Conservation (phyloP, 306 rosid genomes). For the Pyrus betulifolia region DNA sequence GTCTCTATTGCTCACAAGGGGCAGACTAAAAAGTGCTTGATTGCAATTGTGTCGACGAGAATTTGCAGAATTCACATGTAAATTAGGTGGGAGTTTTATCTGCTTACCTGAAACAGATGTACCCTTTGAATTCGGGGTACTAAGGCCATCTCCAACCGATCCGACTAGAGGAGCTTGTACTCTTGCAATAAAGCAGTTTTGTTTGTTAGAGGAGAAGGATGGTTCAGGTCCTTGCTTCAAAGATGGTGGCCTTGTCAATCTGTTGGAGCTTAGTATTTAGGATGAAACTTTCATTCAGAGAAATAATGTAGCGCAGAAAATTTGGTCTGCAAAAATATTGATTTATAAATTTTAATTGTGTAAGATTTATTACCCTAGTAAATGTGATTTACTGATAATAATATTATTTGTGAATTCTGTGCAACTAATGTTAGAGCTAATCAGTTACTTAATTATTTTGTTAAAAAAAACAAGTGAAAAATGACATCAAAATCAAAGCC, state of each 20-base stretch:
- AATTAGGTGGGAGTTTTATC: slow-evolving; percentile 7
- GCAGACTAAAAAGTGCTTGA: slow-evolving; percentile 37
- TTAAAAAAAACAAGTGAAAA: background rate
- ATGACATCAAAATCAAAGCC: background rate
- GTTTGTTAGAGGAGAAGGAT: background rate
- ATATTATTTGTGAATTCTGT: background rate
- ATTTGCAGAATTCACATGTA: slow-evolving; percentile 2
- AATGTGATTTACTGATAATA: background rate
- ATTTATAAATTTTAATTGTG: background rate
- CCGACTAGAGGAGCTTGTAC: background rate
- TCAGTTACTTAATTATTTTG: background rate
- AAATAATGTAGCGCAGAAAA: slow-evolving; percentile 4
- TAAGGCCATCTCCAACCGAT: no score
- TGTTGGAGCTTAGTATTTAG: background rate
- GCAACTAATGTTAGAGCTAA: background rate
- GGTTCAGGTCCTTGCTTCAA: background rate
- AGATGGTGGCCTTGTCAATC: background rate
- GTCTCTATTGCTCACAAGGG: slow-evolving; percentile 52
- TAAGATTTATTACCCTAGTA: background rate
- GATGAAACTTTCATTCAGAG: background rate
- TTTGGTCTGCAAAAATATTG: background rate
- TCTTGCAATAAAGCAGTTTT: background rate
- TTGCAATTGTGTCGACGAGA: background rate
- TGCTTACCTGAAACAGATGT: background rate
- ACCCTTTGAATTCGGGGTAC: background rate